These are phyloP conservation scores for Mucuna pruriens DNA, from an alignment of 306 rosid species.

Conservation along the genomic window DNA sequence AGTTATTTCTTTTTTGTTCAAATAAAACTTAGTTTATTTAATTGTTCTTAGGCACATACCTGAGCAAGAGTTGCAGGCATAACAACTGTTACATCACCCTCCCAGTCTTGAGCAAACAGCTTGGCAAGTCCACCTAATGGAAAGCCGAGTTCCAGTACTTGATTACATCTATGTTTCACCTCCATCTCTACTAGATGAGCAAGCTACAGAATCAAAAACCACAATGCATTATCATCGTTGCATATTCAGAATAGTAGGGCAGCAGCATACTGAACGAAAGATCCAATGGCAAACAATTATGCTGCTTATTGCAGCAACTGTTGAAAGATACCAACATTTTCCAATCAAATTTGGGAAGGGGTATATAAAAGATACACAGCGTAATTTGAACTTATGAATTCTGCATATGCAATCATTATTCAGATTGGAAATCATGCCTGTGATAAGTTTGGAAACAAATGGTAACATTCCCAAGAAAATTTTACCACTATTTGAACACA, in stretches of 20 bases:
- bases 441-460: slow-evolving; percentile 8
- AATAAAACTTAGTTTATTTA: not conserved
- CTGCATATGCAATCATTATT: not conserved
- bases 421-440: slow-evolving; percentile 13
- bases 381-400: slow-evolving; percentile 2
- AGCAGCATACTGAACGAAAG: slow-evolving; percentile 18
- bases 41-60: slow-evolving; percentile 49
- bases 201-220: slow-evolving; percentile 61
- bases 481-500: slow-evolving; percentile 14
- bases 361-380: not conserved
- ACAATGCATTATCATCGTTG: slow-evolving; percentile 20
- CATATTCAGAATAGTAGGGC: slow-evolving; percentile 10
- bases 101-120: slow-evolving; percentile 99
- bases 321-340: not conserved
- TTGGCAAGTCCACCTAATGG: slow-evolving; percentile 91
- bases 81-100: slow-evolving; percentile 96
- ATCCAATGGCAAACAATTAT: slow-evolving; percentile 13
- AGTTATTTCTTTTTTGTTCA: slow-evolving; percentile 12
- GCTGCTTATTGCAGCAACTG: not conserved
- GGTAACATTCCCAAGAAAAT: slow-evolving; percentile 19
- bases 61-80: slow-evolving; percentile 98
- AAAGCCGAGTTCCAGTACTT: slow-evolving; percentile 85
- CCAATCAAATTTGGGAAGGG: not conserved
- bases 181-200: slow-evolving; percentile 98
- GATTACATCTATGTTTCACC: slow-evolving; percentile 96